Evolutionary conservation across 208 protist species (phyloP), one percentile per base, ranked within the genome.

Genomic region (Entamoeba nuttalli): DNA sequence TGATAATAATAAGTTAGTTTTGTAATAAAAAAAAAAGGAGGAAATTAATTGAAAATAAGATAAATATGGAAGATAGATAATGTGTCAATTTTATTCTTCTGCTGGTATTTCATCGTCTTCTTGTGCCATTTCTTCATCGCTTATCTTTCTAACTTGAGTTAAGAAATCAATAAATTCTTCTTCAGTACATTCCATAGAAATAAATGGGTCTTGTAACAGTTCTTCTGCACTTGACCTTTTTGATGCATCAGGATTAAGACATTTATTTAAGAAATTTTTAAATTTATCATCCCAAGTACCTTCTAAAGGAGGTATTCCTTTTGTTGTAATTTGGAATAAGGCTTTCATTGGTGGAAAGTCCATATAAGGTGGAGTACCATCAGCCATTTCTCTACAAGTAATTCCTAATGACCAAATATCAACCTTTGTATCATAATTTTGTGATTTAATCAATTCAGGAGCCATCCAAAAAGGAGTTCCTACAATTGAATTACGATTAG

Each of bases 351-450:
- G 95, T 21, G 15, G 25, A 2, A 95, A 52, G 3, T 96, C 48
- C 30, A 25, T 21, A 69, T 94, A 96, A 5, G 95, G 95, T 30
- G 95, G 94, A 0, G 94, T 94, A n/a, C 95, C 95, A 51, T 35
- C 53, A 14, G 96, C 9, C 51, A 95, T 17, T 95, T 96, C 95
- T 25, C 93, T 15, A 0, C 93, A 35, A 11, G 94, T 95, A 7
- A 25, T 30, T 51, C 96, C 96, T 4, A 96, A 52, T 9, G 94
- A 84, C 95, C 95, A 96, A 30, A 96, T 95, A 84, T 96, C 95
- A 21, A 62, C n/a, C 21, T 94, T 53, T 35, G 17, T 30, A 9
- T 41, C 48, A 69, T 52, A 73, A 3, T 17, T 51, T 52, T 94
- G 62, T 14, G 4, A 5, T 69, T 51, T 19, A 52, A 96, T 95